Base-by-base conservation (phyloP, 352 stramenopile genomes). In the Phytophthora pinifolia region DNA sequence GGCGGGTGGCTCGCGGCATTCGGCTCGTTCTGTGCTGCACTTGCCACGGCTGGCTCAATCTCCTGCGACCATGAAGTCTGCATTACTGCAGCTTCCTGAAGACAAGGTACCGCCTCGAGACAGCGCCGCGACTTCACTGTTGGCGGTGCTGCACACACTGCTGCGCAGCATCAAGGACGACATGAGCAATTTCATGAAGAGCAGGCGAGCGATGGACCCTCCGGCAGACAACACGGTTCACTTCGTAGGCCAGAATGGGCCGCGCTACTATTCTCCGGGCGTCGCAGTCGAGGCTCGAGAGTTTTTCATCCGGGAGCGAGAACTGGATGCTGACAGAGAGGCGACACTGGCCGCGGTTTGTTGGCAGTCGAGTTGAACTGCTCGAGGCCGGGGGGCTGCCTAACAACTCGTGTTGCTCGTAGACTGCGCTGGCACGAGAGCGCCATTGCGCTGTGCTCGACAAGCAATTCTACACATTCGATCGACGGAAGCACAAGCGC, bases 121-220 rank as follows among this genome's bases (percentile, higher is more conserved):
- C 10, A 37, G 22, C 6, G 51, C 68, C 5, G 38, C 70, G 4
- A 52, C 46, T 12, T 76, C 74, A 5, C 50, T 87, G 20, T 27
- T 85, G 29, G 42, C 43, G 4, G 76, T 89, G 9, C 52, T 89
- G 12, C 65, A 82, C 25, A 81, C 68, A 4, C 49, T 89, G n/a
- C 67, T 76, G 30, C 42, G 44, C 38, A 69, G 67, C 43, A 80
- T 89, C 17, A 61, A 51, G 14, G 54, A 54, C 2, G 76, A 86
- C 18, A 57, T 63, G 25, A 17, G 46, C 18, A 32, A 41, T 6
- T 86, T 88, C 54, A 64, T 48, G 14, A 52, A 56, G 20, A 62
- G 62, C 14, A 67, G 37, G 27, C 55, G 53, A 46, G 62, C 52
- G 31, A 55, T 80, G 49, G 71, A 74, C 20, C 14, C 30, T 25